A percentile compares a stretch with the other conserved stretches of the same genome.
These are phyloP conservation scores for Petasospora rhodanensis DNA, from an alignment of 1,139 yeast genomes.

Conservation along the genomic window DNA sequence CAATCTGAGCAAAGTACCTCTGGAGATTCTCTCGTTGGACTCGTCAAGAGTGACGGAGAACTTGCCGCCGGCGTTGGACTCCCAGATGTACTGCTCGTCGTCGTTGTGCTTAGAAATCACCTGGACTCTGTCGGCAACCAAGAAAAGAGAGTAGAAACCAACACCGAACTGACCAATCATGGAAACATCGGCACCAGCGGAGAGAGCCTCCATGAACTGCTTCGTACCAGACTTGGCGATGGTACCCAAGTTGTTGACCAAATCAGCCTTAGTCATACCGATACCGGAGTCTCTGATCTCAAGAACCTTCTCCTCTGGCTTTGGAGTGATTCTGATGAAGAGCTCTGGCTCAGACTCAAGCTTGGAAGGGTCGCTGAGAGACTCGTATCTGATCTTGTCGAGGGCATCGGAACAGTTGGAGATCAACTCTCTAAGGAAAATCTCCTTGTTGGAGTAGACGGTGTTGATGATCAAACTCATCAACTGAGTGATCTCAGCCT, in stretches of 20 bases:
- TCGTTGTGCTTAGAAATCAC: conserved; percentile 98
- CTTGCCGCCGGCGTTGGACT: conserved; percentile 99
- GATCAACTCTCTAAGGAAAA: conserved; percentile 97
- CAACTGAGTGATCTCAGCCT: conserved; percentile 99
- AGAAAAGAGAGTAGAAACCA: conserved; percentile 99
- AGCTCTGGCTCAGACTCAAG: conserved; percentile 95
- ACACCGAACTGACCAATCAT: conserved; percentile 99
- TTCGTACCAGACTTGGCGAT: conserved; percentile 99
- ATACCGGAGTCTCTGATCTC: conserved; percentile 99
- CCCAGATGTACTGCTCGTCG: conserved; percentile 99
- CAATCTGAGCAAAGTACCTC: conserved; percentile 95
- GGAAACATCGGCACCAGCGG: conserved; percentile 99
- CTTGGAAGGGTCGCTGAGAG: conserved; percentile 85
- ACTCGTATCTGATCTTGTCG: conserved; percentile 96
- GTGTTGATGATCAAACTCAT: conserved; percentile 99
- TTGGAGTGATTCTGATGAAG: conserved; percentile 96
- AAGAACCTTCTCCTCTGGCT: conserved; percentile 87
- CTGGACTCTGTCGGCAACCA: conserved; percentile 98
- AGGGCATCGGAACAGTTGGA: conserved; percentile 97
- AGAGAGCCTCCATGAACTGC: conserved; percentile 98
- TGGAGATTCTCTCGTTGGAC: conserved; percentile 75
- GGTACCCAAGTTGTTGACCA: conserved; percentile 99
- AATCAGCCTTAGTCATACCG: conserved; percentile 99
- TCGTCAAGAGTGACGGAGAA: conserved; percentile 94
- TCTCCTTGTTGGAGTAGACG: conserved; percentile 98